These are phyloP conservation scores for Stentor roeselii DNA, from an alignment of 73 alveolate species.

Conservation along the genomic window DNA sequence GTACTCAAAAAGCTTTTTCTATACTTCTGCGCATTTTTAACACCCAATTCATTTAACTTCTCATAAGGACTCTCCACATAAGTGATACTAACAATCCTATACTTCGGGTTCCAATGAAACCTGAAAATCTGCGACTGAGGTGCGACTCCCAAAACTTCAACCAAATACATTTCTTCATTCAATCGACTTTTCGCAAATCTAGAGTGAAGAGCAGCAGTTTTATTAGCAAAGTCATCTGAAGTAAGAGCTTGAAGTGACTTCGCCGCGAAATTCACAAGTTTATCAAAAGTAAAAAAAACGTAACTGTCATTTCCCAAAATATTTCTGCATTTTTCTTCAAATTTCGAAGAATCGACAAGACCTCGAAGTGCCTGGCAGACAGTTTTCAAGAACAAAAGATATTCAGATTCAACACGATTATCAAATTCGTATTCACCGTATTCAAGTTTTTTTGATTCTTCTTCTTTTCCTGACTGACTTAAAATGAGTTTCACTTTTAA, in stretches of 20 bases:
- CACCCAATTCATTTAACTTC: not conserved
- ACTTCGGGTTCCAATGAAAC: not conserved
- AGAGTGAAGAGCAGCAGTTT: not conserved
- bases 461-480: not conserved
- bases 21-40: slow-evolving; percentile 8
- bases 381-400: not conserved
- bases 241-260: slow-evolving; percentile 1
- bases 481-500: slow-evolving; percentile 8
- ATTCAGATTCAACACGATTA: not conserved
- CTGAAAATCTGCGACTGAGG: not conserved
- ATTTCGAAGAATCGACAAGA: not conserved
- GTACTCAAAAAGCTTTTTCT: not conserved
- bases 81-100: not conserved
- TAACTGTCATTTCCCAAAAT: not conserved
- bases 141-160: not conserved
- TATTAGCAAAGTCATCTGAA: not conserved
- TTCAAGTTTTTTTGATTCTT: not conserved
- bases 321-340: slow-evolving; percentile 17
- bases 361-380: not conserved
- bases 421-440: not conserved
- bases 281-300: slow-evolving; percentile 18
- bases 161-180: slow-evolving; percentile 11
- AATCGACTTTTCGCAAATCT: not conserved
- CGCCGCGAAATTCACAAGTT: not conserved
- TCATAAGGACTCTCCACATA: slow-evolving; percentile 23